Evolutionary conservation across 495 filamentous ascomycete species (phyloP), one percentile per base, ranked within the genome.

Genomic region (Penicillium goetzii): DNA sequence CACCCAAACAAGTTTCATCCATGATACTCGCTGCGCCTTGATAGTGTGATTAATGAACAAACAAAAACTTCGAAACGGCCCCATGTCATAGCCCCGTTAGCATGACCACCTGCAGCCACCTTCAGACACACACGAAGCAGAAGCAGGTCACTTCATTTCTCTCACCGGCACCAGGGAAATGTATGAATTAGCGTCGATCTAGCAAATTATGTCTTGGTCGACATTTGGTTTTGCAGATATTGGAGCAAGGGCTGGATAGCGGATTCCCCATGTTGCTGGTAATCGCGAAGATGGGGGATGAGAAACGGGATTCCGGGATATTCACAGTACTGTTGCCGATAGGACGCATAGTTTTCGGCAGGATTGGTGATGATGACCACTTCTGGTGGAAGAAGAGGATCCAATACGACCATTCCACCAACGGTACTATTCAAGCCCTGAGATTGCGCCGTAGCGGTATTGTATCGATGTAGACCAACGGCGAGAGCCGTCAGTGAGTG

Each of bases 281-380:
- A 72, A 19, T 80, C 78, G 3, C 70, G 65, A 49, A 80, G 61
- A 61, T 81, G 79, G 7, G 79, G 76, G 5, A 77, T 38, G 10
- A 81, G 69, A 54, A 79, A 80, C 0, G 79, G 79, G n/a, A 78
- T 71, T 7, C 79, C 79, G 0, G 76, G 75, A 14, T 69, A 47
- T 15, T 58, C 51, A 33, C 61, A 36, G 64, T 73, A 79, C 17
- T 72, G 70, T 10, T 78, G 70, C 28, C 76, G 77, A 58, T 81
- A 81, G 38, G 63, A 59, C 12, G 68, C 58, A 33, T 74, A 78
- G 33, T 81, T 81, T 0, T 76, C 59, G 14, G 58, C 62, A 0
- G 79, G 65, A 25, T 71, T 63, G 15, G 70, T 54, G 56, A 80
- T 66, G 54, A 64, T 66, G 14, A 65, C 30, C 4, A 74, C 26